phyloP scores from a whole-genome alignment of 257 asterid genomes.

The Solanum pinnatisectum region DNA sequence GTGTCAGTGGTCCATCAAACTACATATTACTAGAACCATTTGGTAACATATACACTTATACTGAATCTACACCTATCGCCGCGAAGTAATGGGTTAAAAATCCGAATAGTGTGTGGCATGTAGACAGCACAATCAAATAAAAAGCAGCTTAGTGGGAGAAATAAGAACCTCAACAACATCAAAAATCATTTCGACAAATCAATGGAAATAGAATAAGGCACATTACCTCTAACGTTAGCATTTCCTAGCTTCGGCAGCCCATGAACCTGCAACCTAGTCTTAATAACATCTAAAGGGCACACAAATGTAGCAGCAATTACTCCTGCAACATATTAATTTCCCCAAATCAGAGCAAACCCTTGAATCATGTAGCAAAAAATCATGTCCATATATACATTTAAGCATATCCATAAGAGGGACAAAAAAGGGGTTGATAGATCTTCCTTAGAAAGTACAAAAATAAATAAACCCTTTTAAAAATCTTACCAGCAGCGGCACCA shows the following conservation, averaged over 20 bases:
- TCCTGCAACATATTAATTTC: conserved; percentile 45
- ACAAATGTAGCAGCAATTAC: conserved; percentile 96
- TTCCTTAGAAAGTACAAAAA: not conserved
- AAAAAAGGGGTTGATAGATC: not conserved
- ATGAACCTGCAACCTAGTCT: conserved; percentile 95
- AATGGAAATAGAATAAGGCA: not conserved
- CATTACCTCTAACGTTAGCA: conserved; percentile 63
- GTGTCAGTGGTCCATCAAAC: not conserved
- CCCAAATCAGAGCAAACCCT: not conserved
- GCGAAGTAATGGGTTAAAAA: not conserved
- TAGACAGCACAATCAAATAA: not conserved
- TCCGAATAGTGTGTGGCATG: not conserved
- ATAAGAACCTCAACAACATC: not conserved
- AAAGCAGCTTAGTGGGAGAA: not conserved
- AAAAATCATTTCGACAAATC: not conserved
- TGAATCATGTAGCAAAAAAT: not conserved
- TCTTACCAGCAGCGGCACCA: conserved; percentile 92
- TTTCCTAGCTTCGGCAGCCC: conserved; percentile 62
- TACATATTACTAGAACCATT: not conserved
- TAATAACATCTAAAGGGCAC: conserved; percentile 95
- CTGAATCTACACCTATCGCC: not conserved
- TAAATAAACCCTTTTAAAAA: not conserved
- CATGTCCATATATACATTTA: not conserved
- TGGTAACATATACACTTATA: not conserved
- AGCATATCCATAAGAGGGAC: not conserved